These are phyloP conservation scores for Candida glucosophila DNA, from an alignment of 1,139 yeast genomes.

Conservation along the genomic window DNA sequence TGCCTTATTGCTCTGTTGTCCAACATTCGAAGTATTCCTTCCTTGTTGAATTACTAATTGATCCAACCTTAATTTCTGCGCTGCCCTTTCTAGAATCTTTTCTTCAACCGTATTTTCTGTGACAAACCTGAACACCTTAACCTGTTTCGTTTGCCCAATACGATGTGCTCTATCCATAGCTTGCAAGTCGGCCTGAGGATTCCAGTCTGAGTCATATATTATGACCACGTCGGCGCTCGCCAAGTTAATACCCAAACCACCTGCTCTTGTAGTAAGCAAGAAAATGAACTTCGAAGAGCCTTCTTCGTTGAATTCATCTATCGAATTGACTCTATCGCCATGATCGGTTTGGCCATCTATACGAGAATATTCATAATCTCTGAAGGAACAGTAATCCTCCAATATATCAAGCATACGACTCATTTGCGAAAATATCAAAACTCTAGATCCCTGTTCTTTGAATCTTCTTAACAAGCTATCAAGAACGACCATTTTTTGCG, in stretches of 20 bases:
- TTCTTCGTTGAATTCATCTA: conserved; percentile 70
- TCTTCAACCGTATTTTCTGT: conserved; percentile 80
- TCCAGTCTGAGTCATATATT: conserved; percentile 76
- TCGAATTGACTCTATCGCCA: conserved; percentile 64
- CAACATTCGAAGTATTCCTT: conserved; percentile 33
- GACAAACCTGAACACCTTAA: conserved; percentile 64
- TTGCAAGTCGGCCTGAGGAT: conserved; percentile 80
- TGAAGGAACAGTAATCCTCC: conserved; percentile 67
- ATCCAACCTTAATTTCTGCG: conserved; percentile 69
- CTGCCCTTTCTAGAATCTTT: conserved; percentile 70
- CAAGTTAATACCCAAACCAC: conserved; percentile 79
- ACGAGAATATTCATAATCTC: conserved; percentile 63
- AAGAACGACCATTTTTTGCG: conserved; percentile 65
- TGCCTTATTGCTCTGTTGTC: conserved; percentile 31
- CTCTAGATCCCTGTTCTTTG: conserved; percentile 63
- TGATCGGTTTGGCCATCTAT: conserved; percentile 81
- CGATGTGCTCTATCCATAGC: conserved; percentile 88
- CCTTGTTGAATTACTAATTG: conserved; percentile 81
- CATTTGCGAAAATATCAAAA: conserved; percentile 74
- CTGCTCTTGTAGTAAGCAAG: conserved; percentile 72
- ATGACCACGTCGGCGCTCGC: conserved; percentile 72
- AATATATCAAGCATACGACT: conserved; percentile 70
- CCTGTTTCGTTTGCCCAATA: conserved; percentile 80
- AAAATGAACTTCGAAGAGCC: conserved; percentile 63
- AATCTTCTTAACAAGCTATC: conserved; percentile 59